Evolutionary conservation across 1,284 basidiomycete genomes (phyloP).

Genomic region (Ceratobasidium sp.): DNA sequence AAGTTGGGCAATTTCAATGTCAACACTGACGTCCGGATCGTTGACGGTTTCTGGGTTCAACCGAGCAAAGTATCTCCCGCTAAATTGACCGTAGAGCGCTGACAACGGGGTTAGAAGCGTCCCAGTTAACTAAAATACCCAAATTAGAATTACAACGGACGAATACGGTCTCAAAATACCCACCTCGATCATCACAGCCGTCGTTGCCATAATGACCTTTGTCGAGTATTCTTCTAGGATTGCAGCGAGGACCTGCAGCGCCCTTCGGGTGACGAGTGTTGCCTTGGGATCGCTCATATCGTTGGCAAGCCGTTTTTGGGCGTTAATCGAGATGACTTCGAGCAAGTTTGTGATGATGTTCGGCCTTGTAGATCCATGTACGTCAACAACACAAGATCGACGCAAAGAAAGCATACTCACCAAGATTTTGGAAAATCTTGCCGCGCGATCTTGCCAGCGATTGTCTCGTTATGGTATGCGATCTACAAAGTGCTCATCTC

Average conservation of each 20-base stretch:
- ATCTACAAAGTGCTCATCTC: slow-evolving; percentile 62
- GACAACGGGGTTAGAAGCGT: slow-evolving; percentile 56
- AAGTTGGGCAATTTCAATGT: slow-evolving; percentile 71
- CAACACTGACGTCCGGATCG: slow-evolving; percentile 60
- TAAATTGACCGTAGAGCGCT: slow-evolving; percentile 68
- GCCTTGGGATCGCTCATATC: slow-evolving; percentile 59
- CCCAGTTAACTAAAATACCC: slow-evolving; percentile 26
- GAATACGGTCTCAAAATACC: slow-evolving; percentile 8
- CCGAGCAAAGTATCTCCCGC: slow-evolving; percentile 58
- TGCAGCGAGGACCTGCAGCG: slow-evolving; percentile 69
- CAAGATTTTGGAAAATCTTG: slow-evolving; percentile 75
- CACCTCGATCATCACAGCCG: slow-evolving; percentile 65
- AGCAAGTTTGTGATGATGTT: slow-evolving; percentile 69
- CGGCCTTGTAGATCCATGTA: slow-evolving; percentile 61
- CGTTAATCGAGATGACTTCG: slow-evolving; percentile 62
- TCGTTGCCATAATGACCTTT: slow-evolving; percentile 72
- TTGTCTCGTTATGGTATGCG: slow-evolving; percentile 74
- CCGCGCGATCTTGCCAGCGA: slow-evolving; percentile 76
- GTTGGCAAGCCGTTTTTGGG: slow-evolving; percentile 62
- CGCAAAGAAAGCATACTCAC: slow-evolving; percentile 56
- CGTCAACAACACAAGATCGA: slow-evolving; percentile 31
- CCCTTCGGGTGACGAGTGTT: slow-evolving; percentile 67
- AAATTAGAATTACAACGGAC: slow-evolving; percentile 7
- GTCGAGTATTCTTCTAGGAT: slow-evolving; percentile 74
- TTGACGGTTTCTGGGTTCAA: slow-evolving; percentile 55